Evolutionary conservation across 352 stramenopile genomes (phyloP).

Genomic region (Phytophthora meadii): DNA sequence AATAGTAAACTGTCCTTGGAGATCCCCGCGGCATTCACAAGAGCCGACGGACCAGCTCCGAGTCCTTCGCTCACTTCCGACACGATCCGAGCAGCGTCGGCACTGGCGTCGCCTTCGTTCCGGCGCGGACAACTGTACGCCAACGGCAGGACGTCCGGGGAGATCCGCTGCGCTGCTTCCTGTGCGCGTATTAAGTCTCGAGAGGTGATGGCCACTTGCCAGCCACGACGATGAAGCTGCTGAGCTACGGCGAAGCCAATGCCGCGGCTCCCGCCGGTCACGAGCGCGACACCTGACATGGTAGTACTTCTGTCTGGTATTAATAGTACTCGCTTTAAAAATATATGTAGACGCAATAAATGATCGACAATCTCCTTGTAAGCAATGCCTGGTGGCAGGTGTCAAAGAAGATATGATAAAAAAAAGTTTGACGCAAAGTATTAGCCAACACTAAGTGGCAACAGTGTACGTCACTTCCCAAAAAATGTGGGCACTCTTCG

Average conservation of each 20-base stretch:
- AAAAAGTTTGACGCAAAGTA: no score
- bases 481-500: no score
- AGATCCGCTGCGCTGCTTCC: constrained; percentile 57
- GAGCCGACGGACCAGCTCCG: constrained; percentile 51
- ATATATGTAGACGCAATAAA: no score
- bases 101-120: constrained; percentile 23
- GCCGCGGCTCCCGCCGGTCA: constrained; percentile 82
- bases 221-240: constrained; percentile 68
- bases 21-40: constrained; percentile 80
- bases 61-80: constrained; percentile 47
- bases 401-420: no score
- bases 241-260: constrained; percentile 80
- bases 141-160: constrained; percentile 52
- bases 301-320: no score
- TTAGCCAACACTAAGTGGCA: no score
- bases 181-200: constrained; percentile 60
- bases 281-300: constrained; percentile 49
- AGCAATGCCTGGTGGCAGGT: no score
- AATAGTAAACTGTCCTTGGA: constrained; percentile 79
- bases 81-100: constrained; percentile 46
- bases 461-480: no score
- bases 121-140: constrained; percentile 63
- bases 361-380: no score
- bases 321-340: no score
- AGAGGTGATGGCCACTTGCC: constrained; percentile 79